Conservation (phyloP, 116 monocot genomes). For the Papilionanthe hybrid region DNA sequence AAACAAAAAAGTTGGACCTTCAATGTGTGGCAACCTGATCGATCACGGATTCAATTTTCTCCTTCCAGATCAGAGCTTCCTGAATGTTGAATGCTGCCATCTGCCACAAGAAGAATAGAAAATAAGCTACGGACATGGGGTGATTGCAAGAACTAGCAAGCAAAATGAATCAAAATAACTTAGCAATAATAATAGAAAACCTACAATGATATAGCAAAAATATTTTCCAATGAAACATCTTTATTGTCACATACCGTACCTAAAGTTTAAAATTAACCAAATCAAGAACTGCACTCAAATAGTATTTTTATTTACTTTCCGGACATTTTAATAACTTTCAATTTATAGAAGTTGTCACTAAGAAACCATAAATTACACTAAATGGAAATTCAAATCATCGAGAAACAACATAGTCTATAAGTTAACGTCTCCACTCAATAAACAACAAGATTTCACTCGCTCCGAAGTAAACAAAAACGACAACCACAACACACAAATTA, state of each 20-base stretch:
- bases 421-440: no score
- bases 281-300: no score
- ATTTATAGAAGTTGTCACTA: no score
- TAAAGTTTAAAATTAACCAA: no score
- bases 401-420: no score
- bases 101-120: constrained; percentile 29
- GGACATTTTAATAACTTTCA: no score
- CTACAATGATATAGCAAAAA: background rate
- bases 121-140: constrained; percentile 3
- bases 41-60: constrained; percentile 85
- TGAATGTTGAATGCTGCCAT: constrained; percentile 90
- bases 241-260: background rate
- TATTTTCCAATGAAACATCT: background rate
- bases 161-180: background rate
- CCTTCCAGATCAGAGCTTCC: constrained; percentile 77
- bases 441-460: no score
- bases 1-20: background rate
- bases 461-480: no score
- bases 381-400: no score
- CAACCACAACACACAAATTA: no score
- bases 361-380: no score
- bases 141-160: background rate
- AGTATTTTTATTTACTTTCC: no score
- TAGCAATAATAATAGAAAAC: background rate
- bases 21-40: constrained; percentile 52